Conservation (phyloP, 148 eudicot genomes). For the Camellia lanceoleosa region DNA sequence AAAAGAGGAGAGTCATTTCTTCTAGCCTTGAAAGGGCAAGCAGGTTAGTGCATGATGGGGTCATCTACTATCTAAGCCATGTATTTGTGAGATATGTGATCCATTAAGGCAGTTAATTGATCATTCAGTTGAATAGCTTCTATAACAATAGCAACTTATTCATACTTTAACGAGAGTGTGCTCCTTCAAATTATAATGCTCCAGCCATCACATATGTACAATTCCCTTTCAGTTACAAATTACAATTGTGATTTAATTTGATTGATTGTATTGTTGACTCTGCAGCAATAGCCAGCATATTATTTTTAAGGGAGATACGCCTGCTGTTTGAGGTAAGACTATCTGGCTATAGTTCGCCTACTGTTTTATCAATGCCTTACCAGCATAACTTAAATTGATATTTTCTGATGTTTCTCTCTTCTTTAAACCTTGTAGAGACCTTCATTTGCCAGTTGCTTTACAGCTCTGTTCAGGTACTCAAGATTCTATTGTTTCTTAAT, state of each 20-base stretch:
- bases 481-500: neutral
- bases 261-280: constrained; percentile 8
- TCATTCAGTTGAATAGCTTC: constrained; percentile 1
- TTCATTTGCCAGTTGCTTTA: constrained; percentile 41
- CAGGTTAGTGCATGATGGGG: constrained; percentile 57
- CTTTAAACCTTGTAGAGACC: constrained; percentile 45
- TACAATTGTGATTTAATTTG: constrained; percentile 4
- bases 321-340: constrained; percentile 50
- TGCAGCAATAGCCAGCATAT: constrained; percentile 80
- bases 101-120: neutral
- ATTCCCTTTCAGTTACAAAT: neutral
- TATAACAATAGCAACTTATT: neutral
- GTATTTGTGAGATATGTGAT: neutral
- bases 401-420: constrained; percentile 11
- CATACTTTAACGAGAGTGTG: neutral
- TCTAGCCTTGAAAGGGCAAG: constrained; percentile 69
- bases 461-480: constrained; percentile 55
- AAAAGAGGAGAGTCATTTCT: constrained; percentile 54
- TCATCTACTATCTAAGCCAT: neutral
- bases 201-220: no score
- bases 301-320: constrained; percentile 60
- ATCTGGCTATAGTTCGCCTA: neutral
- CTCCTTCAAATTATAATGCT: neutral
- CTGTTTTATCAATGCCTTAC: neutral
- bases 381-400: neutral